Base-by-base conservation (phyloP, 768 basidiomycete genomes). In the Boletus sensibilis region DNA sequence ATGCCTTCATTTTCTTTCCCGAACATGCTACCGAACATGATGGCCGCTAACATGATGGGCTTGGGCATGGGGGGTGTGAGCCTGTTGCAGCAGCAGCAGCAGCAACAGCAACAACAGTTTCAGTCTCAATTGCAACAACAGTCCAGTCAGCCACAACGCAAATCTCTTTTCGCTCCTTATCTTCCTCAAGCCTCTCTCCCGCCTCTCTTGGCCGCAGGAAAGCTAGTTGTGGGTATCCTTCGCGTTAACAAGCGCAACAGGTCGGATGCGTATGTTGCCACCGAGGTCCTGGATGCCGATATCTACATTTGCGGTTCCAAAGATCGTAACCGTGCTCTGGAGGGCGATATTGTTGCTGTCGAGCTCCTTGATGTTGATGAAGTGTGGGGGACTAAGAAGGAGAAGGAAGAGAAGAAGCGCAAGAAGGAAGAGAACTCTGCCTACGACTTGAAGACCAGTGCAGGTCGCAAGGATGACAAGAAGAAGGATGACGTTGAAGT, bases 401-500 rank as follows among this genome's bases (percentile, higher is more conserved):
- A 99, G 78, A 99, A 99, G 77, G 97, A 98, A 73, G 97, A 98
- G 79, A 99, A 99, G 87, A 98, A 99, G 79, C 83, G 96, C 68
- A 98, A 98, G 78, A 99, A 99, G 83, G 97, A 98, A 76, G 97
- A 98, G 76, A 97, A 95, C 69, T 88, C 94, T 29, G 92, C 94
- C 0, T 98, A 94, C 72, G 96, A 98, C 67, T 69, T 88, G 53
- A 92, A 87, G 72, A 79, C 85, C 7, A 79, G 75, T 41, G 82
- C 78, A 35, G 88, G 86, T 56, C 84, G 92, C 64, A 94, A 92
- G 75, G 92, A 94, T 67, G 96, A 98, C 78, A 99, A 99, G 86
- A 98, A 98, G 83, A 98, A 98, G 78, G 97, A 99, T 66, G 97
- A 98, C 67, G 96, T 99, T 31, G 97, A 99, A 72, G 97, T 99